Conservation (phyloP, 1,139 yeast species). For the Geotrichum bryndzae region DNA sequence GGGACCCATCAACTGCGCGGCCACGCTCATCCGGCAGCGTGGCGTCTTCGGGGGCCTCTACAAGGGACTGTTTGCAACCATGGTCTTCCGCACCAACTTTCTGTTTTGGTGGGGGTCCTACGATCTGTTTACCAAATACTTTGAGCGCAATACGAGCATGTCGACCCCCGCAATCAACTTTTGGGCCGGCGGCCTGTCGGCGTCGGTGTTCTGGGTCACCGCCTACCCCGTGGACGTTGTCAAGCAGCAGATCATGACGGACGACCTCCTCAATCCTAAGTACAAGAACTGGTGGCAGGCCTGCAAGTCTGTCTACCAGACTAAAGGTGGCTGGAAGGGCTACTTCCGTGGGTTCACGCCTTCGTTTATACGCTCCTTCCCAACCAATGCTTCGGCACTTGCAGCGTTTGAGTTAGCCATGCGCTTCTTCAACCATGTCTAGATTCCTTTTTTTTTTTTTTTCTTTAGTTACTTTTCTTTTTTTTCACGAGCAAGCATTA, state of each 20-base stretch:
- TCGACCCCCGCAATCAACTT: slow-evolving; percentile 68
- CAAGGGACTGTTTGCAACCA: slow-evolving; percentile 76
- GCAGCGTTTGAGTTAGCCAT: slow-evolving; percentile 84
- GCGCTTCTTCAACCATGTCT: slow-evolving; percentile 42
- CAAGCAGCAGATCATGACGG: slow-evolving; percentile 82
- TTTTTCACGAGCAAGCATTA: background rate
- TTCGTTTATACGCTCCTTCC: slow-evolving; percentile 57
- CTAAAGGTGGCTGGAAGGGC: slow-evolving; percentile 56
- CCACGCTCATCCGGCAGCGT: slow-evolving; percentile 43
- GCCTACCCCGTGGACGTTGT: slow-evolving; percentile 90
- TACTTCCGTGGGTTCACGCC: slow-evolving; percentile 77
- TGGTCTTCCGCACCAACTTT: slow-evolving; percentile 82
- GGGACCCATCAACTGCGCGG: slow-evolving; percentile 73
- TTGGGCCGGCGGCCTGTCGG: slow-evolving; percentile 87
- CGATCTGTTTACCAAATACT: slow-evolving; percentile 66
- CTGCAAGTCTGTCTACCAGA: slow-evolving; percentile 56
- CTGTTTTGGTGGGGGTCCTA: slow-evolving; percentile 94
- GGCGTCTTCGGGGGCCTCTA: slow-evolving; percentile 76
- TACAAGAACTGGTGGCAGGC: slow-evolving; percentile 71
- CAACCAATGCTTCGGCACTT: slow-evolving; percentile 89
- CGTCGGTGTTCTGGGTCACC: slow-evolving; percentile 78
- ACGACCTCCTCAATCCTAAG: slow-evolving; percentile 62
- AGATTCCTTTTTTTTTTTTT: background rate
- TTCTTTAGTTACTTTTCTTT: background rate
- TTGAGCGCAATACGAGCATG: slow-evolving; percentile 56